phyloP scores from a whole-genome alignment of 306 rosid genomes.

The Vigna mungo region DNA sequence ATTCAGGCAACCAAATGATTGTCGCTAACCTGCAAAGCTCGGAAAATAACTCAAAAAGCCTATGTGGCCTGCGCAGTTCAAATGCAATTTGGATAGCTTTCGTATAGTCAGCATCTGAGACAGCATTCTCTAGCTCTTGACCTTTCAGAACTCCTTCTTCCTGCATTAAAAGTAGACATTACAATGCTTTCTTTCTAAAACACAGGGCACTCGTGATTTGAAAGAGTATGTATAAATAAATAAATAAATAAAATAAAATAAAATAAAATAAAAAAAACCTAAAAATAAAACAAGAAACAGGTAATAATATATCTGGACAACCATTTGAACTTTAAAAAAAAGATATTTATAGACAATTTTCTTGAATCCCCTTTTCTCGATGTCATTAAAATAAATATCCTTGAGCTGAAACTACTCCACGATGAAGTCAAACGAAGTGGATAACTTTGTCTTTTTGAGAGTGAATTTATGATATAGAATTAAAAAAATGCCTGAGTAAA shows the following conservation, averaged over 20 bases:
- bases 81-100: constrained; percentile 91
- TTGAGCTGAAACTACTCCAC: background rate
- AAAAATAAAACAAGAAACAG: background rate
- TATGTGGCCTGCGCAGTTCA: constrained; percentile 85
- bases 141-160: constrained; percentile 89
- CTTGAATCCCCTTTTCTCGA: background rate
- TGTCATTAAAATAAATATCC: background rate
- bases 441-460: background rate
- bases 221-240: background rate
- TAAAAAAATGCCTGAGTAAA: background rate
- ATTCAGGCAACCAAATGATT: background rate
- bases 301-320: constrained; percentile 9
- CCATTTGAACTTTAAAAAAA: background rate
- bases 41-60: constrained; percentile 67
- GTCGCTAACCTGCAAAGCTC: constrained; percentile 81
- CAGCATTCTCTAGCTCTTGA: constrained; percentile 95
- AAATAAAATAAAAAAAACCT: background rate
- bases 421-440: background rate
- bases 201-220: background rate
- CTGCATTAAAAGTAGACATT: constrained; percentile 59
- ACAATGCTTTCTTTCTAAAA: constrained; percentile 9
- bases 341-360: background rate
- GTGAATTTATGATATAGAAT: constrained; percentile 10
- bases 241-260: no score
- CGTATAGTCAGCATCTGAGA: constrained; percentile 79